Percentiles rank a stretch among this genome's conserved stretches.
Conservation (phyloP, 305 asterid genomes). For the Rubia balearica region DNA sequence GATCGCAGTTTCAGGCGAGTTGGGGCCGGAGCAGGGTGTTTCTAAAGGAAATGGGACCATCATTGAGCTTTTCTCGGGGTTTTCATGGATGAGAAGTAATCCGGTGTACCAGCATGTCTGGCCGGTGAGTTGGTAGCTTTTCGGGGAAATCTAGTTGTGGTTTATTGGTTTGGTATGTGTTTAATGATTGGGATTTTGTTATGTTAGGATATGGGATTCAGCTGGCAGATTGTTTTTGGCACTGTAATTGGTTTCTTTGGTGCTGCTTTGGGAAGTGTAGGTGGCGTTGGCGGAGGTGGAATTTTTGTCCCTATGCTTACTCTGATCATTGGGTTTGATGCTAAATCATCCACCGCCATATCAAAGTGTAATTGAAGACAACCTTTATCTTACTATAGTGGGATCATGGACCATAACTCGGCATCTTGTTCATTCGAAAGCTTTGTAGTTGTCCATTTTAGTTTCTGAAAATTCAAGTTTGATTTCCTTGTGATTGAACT, state of each 20-base stretch:
- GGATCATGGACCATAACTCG: background rate
- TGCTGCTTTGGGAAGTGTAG: conserved; percentile 26
- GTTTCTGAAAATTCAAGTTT: background rate
- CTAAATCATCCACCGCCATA: conserved; percentile 26
- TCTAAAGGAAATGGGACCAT: conserved; percentile 2
- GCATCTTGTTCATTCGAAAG: background rate
- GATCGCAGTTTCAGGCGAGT: conserved; percentile 6
- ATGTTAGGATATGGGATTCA: conserved; percentile 20
- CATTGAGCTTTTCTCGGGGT: background rate
- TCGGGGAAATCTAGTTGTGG: background rate
- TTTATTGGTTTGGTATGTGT: background rate
- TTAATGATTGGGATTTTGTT: background rate
- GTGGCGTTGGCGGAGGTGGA: conserved; percentile 31
- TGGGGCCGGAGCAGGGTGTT: conserved; percentile 4
- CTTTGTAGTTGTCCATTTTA: background rate
- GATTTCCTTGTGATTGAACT: background rate
- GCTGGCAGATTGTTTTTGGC: conserved; percentile 22
- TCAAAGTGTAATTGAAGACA: conserved; percentile 20
- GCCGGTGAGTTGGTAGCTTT: conserved; percentile 9
- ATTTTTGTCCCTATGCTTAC: conserved; percentile 26
- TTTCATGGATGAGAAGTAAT: background rate
- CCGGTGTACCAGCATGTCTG: conserved; percentile 8
- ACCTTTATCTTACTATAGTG: background rate
- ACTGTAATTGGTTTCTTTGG: conserved; percentile 22
- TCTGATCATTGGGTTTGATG: conserved; percentile 25